A percentile compares a stretch with the other conserved stretches of the same genome.
Evolutionary conservation across 768 basidiomycete genomes (phyloP).

Genomic region (Fomitopsis pulvina): DNA sequence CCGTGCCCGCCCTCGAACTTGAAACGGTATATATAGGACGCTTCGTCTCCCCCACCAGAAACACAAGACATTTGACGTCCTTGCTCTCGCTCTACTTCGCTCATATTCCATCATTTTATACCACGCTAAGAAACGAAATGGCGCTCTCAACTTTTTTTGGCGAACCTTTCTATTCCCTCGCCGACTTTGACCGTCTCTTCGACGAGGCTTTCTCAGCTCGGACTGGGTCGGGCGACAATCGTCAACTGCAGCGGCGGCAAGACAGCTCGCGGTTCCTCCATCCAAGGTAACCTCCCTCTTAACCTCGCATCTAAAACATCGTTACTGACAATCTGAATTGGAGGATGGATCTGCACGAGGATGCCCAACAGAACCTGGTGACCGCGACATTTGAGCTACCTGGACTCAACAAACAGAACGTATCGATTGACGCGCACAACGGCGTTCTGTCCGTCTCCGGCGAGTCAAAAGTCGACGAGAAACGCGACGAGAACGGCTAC

Average conservation of each 20-base stretch:
- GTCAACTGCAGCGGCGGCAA: constrained; percentile 5
- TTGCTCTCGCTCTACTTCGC: no score
- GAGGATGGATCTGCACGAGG: constrained; percentile 50
- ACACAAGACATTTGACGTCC: no score
- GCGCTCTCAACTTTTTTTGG: constrained; percentile 32
- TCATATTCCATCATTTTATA: no score
- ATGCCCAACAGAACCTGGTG: constrained; percentile 37
- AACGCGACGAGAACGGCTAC: constrained; percentile 30
- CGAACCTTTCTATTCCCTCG: constrained; percentile 33
- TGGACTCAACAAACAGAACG: constrained; percentile 42
- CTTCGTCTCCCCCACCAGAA: no score
- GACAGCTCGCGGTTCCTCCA: constrained; percentile 8
- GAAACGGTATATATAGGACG: no score
- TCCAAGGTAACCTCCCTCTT: constrained; percentile 14
- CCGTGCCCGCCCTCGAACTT: no score
- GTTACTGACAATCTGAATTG: constrained; percentile 1
- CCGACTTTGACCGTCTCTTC: constrained; percentile 38
- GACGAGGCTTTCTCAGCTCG: constrained; percentile 31
- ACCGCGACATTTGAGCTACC: constrained; percentile 53
- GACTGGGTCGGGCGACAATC: constrained; percentile 4
- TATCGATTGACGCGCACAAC: constrained; percentile 44
- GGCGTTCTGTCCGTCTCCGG: constrained; percentile 44
- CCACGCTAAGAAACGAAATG: no score
- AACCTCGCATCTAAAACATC: neutral
- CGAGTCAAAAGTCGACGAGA: constrained; percentile 29